These are phyloP conservation scores for Taphrina pruni DNA, from an alignment of 1,139 yeast species.

Conservation along the genomic window DNA sequence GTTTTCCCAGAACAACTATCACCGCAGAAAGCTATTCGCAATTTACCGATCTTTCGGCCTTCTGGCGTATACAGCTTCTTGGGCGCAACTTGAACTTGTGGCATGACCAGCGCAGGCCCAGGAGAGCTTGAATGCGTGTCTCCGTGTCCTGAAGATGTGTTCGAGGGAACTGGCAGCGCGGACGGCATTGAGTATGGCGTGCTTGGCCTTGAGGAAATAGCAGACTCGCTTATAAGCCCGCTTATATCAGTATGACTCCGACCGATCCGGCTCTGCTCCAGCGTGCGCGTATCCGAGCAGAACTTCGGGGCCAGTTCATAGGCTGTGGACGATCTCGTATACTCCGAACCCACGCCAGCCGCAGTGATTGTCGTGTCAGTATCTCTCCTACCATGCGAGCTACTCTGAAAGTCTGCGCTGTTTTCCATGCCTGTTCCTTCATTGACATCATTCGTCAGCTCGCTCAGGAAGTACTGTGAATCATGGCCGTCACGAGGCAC, in stretches of 20 bases:
- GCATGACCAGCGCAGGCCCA: conserved; percentile 35
- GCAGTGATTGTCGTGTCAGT: not conserved
- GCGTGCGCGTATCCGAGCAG: conserved; percentile 4
- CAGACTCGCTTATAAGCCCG: conserved; percentile 11
- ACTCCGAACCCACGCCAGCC: not conserved
- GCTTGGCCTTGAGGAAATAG: conserved; percentile 19
- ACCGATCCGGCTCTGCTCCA: not conserved
- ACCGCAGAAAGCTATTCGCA: conserved; percentile 27
- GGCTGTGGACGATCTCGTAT: not conserved
- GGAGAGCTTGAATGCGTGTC: conserved; percentile 11
- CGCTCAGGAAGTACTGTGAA: conserved; percentile 6
- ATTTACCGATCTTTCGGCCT: conserved; percentile 29
- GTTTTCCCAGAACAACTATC: conserved; percentile 33
- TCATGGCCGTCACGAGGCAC: conserved; percentile 18
- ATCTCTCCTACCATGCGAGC: not conserved
- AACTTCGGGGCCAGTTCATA: not conserved
- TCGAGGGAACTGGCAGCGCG: conserved; percentile 21
- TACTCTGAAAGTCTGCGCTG: not conserved
- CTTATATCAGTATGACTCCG: not conserved
- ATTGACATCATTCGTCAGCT: not conserved
- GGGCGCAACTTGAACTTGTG: conserved; percentile 11
- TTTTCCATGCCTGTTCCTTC: not conserved
- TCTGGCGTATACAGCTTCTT: conserved; percentile 8
- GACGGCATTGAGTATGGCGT: conserved; percentile 27
- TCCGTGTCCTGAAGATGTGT: conserved; percentile 17